phyloP scores from a whole-genome alignment of 2,329 filamentous ascomycete species.

The Monosporascus sp. region DNA sequence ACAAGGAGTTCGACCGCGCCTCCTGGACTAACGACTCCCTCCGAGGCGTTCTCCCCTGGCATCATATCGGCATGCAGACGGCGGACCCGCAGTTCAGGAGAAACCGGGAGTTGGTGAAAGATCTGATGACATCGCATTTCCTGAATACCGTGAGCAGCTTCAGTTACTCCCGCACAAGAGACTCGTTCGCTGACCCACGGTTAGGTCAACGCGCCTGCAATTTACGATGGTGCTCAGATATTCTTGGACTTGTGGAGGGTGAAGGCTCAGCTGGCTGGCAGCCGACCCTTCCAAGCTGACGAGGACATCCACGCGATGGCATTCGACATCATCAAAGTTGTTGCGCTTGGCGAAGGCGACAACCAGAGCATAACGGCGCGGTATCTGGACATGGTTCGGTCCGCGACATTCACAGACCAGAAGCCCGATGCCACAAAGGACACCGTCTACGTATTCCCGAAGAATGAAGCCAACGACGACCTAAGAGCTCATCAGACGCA shows the following conservation, averaged over 20 bases:
- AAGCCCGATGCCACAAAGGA: conserved; percentile 2
- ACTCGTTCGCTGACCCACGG: background rate
- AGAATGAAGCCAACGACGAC: background rate
- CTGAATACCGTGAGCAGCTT: conserved; percentile 15
- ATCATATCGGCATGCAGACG: conserved; percentile 29
- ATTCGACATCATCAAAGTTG: conserved; percentile 30
- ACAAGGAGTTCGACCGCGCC: conserved; percentile 28
- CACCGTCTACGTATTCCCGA: conserved; percentile 6
- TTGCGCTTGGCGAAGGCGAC: conserved; percentile 24
- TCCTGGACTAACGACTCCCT: conserved; percentile 14
- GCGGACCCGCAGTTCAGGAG: conserved; percentile 25
- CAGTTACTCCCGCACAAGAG: background rate
- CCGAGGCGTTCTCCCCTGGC: conserved; percentile 12
- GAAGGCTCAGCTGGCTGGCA: conserved; percentile 22
- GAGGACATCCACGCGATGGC: conserved; percentile 26
- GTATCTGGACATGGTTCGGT: conserved; percentile 4
- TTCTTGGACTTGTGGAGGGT: conserved; percentile 29
- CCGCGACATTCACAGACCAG: background rate
- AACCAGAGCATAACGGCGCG: conserved; percentile 10
- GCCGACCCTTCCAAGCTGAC: conserved; percentile 25
- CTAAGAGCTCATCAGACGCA: too few species aligned
- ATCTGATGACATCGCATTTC: conserved; percentile 32
- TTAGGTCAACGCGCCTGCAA: conserved; percentile 29
- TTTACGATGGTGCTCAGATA: conserved; percentile 24
- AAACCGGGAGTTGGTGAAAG: conserved; percentile 28